Evolutionary conservation across 1,284 basidiomycete species (phyloP).

Genomic region (Boletus semigastroideus): DNA sequence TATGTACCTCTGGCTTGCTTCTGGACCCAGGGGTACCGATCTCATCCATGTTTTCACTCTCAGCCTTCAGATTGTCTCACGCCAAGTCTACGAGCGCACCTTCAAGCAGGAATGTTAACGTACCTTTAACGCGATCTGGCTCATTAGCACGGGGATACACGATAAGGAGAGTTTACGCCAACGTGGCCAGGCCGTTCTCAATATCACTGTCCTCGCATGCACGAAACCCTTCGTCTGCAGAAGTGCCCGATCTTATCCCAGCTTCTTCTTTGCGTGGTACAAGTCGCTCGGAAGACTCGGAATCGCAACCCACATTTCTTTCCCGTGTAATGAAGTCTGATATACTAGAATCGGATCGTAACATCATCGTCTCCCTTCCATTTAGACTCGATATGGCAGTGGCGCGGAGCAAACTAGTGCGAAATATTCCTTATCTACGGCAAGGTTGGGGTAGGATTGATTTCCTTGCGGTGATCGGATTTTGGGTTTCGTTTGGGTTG

Average conservation of each 20-base stretch:
- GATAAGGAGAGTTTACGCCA: constrained; percentile 31
- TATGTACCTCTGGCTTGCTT: constrained; percentile 88
- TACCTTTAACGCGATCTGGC: constrained; percentile 16
- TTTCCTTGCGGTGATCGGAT: constrained; percentile 78
- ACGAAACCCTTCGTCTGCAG: constrained; percentile 6
- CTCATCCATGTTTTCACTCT: constrained; percentile 51
- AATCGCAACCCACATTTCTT: constrained; percentile 45
- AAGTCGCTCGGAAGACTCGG: constrained; percentile 4
- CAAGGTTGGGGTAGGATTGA: constrained; percentile 96
- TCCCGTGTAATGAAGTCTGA: constrained; percentile 52
- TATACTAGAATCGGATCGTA: constrained; percentile 23
- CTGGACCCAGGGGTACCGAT: constrained; percentile 81
- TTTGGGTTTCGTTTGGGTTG: constrained; percentile 81
- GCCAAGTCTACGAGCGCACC: constrained; percentile 18
- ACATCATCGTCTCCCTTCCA: constrained; percentile 54
- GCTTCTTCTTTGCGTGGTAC: neutral
- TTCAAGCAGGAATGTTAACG: neutral
- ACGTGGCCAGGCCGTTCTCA: constrained; percentile 36
- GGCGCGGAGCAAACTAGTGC: constrained; percentile 52
- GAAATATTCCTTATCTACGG: constrained; percentile 82
- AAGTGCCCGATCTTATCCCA: neutral
- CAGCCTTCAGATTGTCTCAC: constrained; percentile 38
- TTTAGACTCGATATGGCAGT: constrained; percentile 66
- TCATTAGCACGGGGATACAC: constrained; percentile 32
- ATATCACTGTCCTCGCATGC: constrained; percentile 27